phyloP scores from a whole-genome alignment of 1,139 yeast species.

The Scheffersomyces quercinus region DNA sequence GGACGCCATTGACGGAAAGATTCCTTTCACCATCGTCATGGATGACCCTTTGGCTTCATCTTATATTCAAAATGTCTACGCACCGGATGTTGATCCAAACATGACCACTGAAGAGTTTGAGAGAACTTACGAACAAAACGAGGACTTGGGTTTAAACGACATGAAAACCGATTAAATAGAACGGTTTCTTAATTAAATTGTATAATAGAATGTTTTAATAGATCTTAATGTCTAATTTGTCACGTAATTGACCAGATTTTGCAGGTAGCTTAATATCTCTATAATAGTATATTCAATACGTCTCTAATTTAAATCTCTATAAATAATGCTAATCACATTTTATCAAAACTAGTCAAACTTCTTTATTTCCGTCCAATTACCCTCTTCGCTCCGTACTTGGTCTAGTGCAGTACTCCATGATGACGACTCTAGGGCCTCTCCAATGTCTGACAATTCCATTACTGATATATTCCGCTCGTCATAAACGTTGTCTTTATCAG shows the following conservation, averaged over 20 bases:
- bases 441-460: constrained; percentile 24
- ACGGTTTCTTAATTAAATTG: neutral
- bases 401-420: constrained; percentile 29
- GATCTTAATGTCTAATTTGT: too few relatives aligned
- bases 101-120: constrained; percentile 90
- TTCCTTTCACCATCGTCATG: constrained; percentile 82
- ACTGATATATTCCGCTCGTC: constrained; percentile 14
- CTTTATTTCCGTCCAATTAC: too few relatives aligned
- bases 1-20: constrained; percentile 81
- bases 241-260: too few relatives aligned
- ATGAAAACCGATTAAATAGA: constrained; percentile 51
- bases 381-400: neutral
- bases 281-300: too few relatives aligned
- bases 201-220: neutral
- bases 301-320: too few relatives aligned
- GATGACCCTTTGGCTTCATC: constrained; percentile 95
- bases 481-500: constrained; percentile 5
- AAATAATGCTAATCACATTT: too few relatives aligned
- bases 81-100: constrained; percentile 97
- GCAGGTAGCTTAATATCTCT: too few relatives aligned
- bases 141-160: constrained; percentile 86
- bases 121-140: constrained; percentile 85
- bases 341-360: too few relatives aligned
- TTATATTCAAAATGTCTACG: constrained; percentile 94
- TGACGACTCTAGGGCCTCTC: constrained; percentile 26